phyloP scores from a whole-genome alignment of 108 stramenopile species.

The Nannochloropsis salina region DNA sequence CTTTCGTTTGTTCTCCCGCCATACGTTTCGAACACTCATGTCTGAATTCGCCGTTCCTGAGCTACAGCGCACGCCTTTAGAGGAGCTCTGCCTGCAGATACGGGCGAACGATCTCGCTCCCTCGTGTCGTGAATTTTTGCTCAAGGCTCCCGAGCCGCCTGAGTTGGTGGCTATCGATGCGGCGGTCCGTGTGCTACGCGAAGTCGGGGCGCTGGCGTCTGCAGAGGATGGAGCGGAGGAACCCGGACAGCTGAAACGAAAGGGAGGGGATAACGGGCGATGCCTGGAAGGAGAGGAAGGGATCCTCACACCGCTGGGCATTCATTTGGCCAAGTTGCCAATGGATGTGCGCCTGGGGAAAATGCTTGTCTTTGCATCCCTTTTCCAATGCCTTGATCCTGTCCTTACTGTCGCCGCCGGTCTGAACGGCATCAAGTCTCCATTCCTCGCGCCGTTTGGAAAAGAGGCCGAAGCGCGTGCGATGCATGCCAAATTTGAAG shows the following conservation, averaged over 20 bases:
- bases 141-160: slow-evolving; percentile 17
- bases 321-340: slow-evolving; percentile 74
- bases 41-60: background rate
- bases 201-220: background rate
- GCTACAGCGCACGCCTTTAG: slow-evolving; percentile 9
- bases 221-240: background rate
- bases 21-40: slow-evolving; percentile 25
- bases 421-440: slow-evolving; percentile 62
- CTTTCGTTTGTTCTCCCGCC: slow-evolving; percentile 28
- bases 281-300: slow-evolving; percentile 19
- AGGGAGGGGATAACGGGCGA: background rate
- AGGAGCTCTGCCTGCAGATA: slow-evolving; percentile 39
- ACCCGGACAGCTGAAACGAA: background rate
- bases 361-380: slow-evolving; percentile 69
- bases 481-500: slow-evolving; percentile 60
- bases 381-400: slow-evolving; percentile 76
- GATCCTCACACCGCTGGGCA: slow-evolving; percentile 76
- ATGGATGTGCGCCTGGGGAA: slow-evolving; percentile 84
- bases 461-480: slow-evolving; percentile 67
- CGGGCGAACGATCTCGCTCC: background rate
- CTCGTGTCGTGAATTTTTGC: background rate
- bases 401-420: slow-evolving; percentile 73
- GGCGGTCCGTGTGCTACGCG: slow-evolving; percentile 7
- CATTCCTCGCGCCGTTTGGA: slow-evolving; percentile 63
- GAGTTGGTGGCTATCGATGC: background rate